phyloP scores from a whole-genome alignment of 441 rosid species.

The Eugenia klotzschiana region DNA sequence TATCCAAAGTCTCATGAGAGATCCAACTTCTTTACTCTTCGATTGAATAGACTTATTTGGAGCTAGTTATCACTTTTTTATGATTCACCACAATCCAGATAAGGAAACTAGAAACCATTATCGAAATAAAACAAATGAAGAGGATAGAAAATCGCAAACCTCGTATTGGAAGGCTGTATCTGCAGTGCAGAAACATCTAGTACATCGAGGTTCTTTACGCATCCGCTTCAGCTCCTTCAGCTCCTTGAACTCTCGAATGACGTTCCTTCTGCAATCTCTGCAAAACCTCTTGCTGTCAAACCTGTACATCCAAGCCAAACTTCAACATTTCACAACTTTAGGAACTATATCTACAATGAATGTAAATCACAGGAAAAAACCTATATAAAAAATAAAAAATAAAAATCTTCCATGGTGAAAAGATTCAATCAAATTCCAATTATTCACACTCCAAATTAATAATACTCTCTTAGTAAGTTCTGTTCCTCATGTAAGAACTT shows the following conservation, averaged over 20 bases:
- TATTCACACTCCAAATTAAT: background rate
- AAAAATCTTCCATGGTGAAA: background rate
- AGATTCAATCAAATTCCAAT: background rate
- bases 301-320: constrained; percentile 31
- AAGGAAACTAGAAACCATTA: background rate
- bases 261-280: constrained; percentile 92
- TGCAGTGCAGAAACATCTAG: constrained; percentile 78
- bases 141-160: constrained; percentile 24
- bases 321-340: background rate
- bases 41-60: background rate
- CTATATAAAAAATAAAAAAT: background rate
- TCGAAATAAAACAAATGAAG: background rate
- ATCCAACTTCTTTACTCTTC: background rate
- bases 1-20: background rate
- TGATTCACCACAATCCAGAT: background rate
- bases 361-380: background rate
- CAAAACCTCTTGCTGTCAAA: constrained; percentile 97
- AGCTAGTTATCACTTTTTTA: background rate
- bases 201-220: constrained; percentile 83
- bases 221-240: constrained; percentile 86
- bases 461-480: background rate
- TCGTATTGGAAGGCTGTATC: constrained; percentile 75
- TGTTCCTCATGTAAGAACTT: background rate
- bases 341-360: background rate
- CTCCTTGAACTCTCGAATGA: constrained; percentile 91